Percentiles rank a stretch among this genome's conserved stretches.
Evolutionary conservation across 108 stramenopile genomes (phyloP).

Genomic region (Schizochytrium sp.): DNA sequence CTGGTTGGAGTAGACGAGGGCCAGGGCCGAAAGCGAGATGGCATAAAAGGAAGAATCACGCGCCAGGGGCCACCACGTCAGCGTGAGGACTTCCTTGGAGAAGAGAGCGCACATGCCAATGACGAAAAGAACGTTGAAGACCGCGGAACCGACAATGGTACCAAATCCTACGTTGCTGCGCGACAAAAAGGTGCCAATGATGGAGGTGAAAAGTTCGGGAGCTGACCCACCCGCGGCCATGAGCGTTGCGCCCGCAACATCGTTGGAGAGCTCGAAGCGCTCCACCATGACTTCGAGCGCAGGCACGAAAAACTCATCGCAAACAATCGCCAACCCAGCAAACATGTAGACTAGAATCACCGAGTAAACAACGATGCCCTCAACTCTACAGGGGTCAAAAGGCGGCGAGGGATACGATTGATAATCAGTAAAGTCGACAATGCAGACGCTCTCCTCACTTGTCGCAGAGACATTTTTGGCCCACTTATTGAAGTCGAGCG

Average conservation of each 20-base stretch:
- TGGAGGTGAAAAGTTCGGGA: conserved; percentile 34
- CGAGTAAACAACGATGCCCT: background rate
- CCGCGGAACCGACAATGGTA: conserved; percentile 36
- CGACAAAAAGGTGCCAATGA: conserved; percentile 27
- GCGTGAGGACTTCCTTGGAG: background rate
- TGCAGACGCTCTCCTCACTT: background rate
- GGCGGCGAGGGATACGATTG: background rate
- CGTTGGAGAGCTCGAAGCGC: conserved; percentile 48
- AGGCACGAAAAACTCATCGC: conserved; percentile 49
- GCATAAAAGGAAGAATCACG: conserved; percentile 30
- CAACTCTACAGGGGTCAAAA: background rate
- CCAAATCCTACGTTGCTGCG: conserved; percentile 30
- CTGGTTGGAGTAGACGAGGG: background rate
- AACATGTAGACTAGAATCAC: conserved; percentile 10
- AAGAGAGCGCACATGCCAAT: conserved; percentile 31
- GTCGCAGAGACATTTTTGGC: background rate
- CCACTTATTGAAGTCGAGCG: background rate
- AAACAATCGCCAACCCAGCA: background rate
- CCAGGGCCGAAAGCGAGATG: conserved; percentile 6
- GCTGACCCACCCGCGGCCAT: conserved; percentile 36
- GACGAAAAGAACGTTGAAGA: conserved; percentile 41
- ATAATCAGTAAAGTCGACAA: background rate
- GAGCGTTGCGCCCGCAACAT: conserved; percentile 18
- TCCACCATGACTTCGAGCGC: conserved; percentile 68
- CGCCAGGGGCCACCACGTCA: conserved; percentile 40